phyloP scores from a whole-genome alignment of 371 early-diverging fungal species.

The Mucor sp. region DNA sequence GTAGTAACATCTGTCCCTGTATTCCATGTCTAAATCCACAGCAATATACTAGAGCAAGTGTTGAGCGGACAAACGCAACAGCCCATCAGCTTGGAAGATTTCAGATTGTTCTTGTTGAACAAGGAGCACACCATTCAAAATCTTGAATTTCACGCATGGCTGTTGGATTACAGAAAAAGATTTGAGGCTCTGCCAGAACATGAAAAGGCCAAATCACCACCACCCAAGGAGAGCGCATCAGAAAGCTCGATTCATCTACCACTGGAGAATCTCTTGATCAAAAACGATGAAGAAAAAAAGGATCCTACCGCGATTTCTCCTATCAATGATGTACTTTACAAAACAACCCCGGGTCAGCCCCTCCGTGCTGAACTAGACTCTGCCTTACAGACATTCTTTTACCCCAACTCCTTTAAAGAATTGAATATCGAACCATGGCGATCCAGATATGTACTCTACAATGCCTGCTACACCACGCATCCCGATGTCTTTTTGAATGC shows the following conservation, averaged over 20 bases:
- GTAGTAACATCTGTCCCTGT: neutral
- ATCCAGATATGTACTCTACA: neutral
- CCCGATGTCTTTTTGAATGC: neutral
- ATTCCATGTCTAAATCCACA: neutral
- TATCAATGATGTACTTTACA: neutral
- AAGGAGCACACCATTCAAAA: conserved; percentile 29
- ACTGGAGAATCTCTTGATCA: neutral
- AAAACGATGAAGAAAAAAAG: neutral
- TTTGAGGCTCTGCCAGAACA: conserved; percentile 16
- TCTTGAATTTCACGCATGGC: conserved; percentile 30
- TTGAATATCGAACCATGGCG: neutral
- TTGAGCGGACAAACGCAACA: conserved; percentile 16
- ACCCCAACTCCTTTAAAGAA: conserved; percentile 13
- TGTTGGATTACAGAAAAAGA: conserved; percentile 15
- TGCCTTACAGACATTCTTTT: conserved; percentile 24
- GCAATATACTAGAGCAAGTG: neutral
- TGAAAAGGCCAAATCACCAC: conserved; percentile 19
- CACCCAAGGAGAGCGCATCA: conserved; percentile 21
- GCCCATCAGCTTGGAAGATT: conserved; percentile 27
- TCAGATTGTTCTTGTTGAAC: conserved; percentile 15
- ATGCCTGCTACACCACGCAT: neutral
- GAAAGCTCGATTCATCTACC: conserved; percentile 4
- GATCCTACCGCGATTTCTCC: neutral
- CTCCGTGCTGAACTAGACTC: conserved; percentile 23
- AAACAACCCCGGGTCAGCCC: conserved; percentile 14